Percentiles rank a stretch among this genome's conserved stretches.
Conservation (phyloP, 2,329 filamentous ascomycete genomes). For the Nannizziopsis barbatae region DNA sequence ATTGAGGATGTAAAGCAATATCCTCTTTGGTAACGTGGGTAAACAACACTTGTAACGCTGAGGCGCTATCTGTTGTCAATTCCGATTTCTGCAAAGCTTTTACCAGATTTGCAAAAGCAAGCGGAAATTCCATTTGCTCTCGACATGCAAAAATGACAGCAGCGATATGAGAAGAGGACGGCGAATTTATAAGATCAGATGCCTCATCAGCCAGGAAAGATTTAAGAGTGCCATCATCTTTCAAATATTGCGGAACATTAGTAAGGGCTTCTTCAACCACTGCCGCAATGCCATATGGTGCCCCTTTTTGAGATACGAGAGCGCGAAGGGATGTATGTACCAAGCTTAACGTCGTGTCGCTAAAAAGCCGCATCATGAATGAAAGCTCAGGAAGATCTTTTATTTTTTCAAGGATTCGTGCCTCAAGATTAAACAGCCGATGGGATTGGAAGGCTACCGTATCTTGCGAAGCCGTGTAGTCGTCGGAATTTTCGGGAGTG, state of each 20-base stretch:
- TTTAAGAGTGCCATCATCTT: constrained; percentile 35
- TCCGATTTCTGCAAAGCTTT: constrained; percentile 26
- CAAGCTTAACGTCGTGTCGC: constrained; percentile 30
- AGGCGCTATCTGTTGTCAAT: constrained; percentile 24
- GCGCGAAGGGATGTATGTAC: constrained; percentile 41
- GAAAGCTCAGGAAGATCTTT: constrained; percentile 20
- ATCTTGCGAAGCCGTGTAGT: constrained; percentile 61
- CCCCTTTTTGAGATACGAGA: constrained; percentile 47
- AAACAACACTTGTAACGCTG: constrained; percentile 31
- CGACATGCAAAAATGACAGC: constrained; percentile 52
- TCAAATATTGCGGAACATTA: constrained; percentile 33
- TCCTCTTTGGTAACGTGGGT: constrained; percentile 30
- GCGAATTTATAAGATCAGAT: constrained; percentile 51
- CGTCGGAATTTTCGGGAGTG: constrained; percentile 68
- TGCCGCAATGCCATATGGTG: constrained; percentile 54
- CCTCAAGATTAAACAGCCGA: constrained; percentile 54
- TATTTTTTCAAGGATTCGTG: constrained; percentile 26
- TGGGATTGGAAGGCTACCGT: constrained; percentile 53
- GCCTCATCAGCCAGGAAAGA: constrained; percentile 47
- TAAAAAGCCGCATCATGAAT: constrained; percentile 25
- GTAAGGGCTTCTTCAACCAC: constrained; percentile 45
- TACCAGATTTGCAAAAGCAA: constrained; percentile 30
- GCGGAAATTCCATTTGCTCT: constrained; percentile 31
- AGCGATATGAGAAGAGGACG: constrained; percentile 56
- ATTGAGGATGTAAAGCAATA: constrained; percentile 25